A percentile compares a stretch with the other conserved stretches of the same genome.
phyloP scores from a whole-genome alignment of 2,329 filamentous ascomycete genomes.

The Phialemonium atrogriseum region DNA sequence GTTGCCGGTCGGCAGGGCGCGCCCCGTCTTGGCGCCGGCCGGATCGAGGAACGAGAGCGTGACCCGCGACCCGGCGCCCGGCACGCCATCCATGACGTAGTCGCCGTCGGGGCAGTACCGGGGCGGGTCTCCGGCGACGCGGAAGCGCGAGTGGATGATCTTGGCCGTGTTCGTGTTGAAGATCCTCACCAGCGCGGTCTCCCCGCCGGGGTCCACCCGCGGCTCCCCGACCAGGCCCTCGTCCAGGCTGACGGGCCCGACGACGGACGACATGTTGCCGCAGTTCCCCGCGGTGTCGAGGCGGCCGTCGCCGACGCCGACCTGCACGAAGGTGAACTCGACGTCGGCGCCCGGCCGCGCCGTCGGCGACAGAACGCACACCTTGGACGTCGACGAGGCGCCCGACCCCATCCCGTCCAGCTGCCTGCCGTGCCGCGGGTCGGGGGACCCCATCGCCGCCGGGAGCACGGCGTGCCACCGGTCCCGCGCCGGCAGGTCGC shows the following conservation, averaged over 20 bases:
- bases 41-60: constrained; percentile 29
- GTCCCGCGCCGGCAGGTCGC: constrained; percentile 11
- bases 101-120: constrained; percentile 21
- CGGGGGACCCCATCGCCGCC: constrained; percentile 53
- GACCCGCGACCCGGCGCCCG: constrained; percentile 25
- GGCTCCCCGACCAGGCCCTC: constrained; percentile 31
- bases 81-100: constrained; percentile 31
- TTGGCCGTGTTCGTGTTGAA: constrained; percentile 67
- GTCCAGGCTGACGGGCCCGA: constrained; percentile 59
- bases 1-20: constrained; percentile 28
- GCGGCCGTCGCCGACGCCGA: constrained; percentile 52
- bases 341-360: constrained; percentile 11
- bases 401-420: constrained; percentile 65
- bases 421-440: constrained; percentile 59
- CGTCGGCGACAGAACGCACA: constrained; percentile 52
- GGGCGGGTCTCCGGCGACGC: constrained; percentile 22
- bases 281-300: constrained; percentile 65
- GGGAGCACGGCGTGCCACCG: constrained; percentile 16
- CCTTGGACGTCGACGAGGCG: constrained; percentile 60
- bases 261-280: constrained; percentile 63
- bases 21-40: constrained; percentile 31
- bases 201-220: constrained; percentile 4
- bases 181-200: constrained; percentile 43
- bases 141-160: constrained; percentile 29
- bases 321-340: constrained; percentile 59